Base-by-base conservation (phyloP, 371 early-diverging fungal genomes). In the Mucor plumbeus region DNA sequence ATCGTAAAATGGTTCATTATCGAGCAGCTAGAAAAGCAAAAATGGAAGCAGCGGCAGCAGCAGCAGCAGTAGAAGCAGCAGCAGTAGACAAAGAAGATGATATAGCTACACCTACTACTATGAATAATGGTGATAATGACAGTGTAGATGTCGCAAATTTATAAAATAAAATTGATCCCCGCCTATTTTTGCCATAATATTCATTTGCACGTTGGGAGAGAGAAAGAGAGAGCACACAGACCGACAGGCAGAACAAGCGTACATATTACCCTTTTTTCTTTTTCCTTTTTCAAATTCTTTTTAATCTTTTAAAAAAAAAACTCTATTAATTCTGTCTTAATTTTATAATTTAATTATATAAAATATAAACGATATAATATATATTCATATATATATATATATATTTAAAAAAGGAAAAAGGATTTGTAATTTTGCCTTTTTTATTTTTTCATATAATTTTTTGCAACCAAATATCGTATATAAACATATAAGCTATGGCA, bases 1-100 rank as follows among this genome's bases (percentile, higher is more conserved):
- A 83, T 68, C 77, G 80, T 43, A 83, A 83, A 59, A 83, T 83
- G 83, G 83, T 83, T n/a, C 83, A 83, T 69, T 83, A 78, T 38
- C 73, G 83, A 55, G 78, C 80, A 4, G 78, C 80, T 9, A 69
- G 80, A 35, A 82, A 82, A 60, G 78, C 76, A 1, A 82, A 82
- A 38, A 53, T 77, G 15, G 72, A 68, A 21, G 80, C 80, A 13
- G 77, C 73, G 15, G 83, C 80, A 9, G 80, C 75, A 38, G 83
- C 75, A 36, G 77, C 64, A 7, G 76, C 72, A 41, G 77, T 64
- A 14, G 61, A 68, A 21, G 70, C 38, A 35, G 59, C 57, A n/a
- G 59, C 54, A 17, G 62, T 44, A 14, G 36, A 68, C 0, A 50
- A 58, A 34, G 68, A 68, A 5, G 68, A 68, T 3, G 68, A 68